Conservation (phyloP, 768 basidiomycete genomes). For the Tulasnella sp. region DNA sequence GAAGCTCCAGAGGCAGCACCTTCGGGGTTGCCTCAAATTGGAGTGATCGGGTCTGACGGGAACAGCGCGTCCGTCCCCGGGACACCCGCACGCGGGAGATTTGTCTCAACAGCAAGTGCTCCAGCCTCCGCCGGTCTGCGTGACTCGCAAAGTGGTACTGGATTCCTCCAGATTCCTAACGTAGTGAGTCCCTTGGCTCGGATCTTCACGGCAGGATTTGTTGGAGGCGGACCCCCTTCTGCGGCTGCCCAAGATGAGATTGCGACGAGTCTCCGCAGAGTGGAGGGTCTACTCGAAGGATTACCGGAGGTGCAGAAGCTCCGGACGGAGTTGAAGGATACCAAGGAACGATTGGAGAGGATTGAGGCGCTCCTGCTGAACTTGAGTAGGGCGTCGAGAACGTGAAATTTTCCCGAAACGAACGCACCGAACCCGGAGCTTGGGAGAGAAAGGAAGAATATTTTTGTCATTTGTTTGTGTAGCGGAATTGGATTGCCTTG, state of each 20-base stretch:
- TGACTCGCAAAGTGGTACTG: conserved; percentile 29
- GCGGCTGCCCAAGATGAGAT: conserved; percentile 26
- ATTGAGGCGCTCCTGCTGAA: conserved; percentile 69
- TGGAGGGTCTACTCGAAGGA: conserved; percentile 63
- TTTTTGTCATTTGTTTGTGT: neutral
- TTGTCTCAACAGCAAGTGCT: neutral
- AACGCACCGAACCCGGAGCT: neutral
- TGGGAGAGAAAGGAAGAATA: neutral
- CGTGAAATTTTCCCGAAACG: conserved; percentile 31
- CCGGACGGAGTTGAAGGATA: conserved; percentile 77
- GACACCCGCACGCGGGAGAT: conserved; percentile 38
- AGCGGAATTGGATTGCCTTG: neutral
- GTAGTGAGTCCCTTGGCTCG: conserved; percentile 26
- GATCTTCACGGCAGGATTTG: conserved; percentile 20
- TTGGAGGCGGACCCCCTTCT: neutral
- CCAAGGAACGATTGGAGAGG: conserved; percentile 71
- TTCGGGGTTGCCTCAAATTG: conserved; percentile 1
- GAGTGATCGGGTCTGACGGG: conserved; percentile 32
- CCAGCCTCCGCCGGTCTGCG: conserved; percentile 4
- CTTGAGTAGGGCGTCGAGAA: conserved; percentile 64
- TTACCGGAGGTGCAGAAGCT: conserved; percentile 60
- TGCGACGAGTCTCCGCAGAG: conserved; percentile 32
- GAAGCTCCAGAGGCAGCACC: conserved; percentile 19
- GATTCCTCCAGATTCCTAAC: neutral
- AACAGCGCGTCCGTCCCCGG: conserved; percentile 31